phyloP scores from a whole-genome alignment of 805 yeast genomes.

The Saturnispora diversa region DNA sequence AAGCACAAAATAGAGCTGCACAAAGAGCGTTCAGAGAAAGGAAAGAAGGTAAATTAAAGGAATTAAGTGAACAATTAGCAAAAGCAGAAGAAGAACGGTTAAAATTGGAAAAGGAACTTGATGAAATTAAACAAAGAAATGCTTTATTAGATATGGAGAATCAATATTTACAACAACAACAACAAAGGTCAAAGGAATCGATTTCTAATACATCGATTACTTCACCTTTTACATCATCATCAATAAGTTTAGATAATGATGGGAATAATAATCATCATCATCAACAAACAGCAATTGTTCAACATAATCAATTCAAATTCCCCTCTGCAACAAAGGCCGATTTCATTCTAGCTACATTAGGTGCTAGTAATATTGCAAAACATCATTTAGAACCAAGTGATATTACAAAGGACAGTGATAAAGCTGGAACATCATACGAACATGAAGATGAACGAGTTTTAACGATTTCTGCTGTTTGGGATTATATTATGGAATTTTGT shows the following conservation, averaged over 20 bases:
- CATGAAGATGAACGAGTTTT: slow-evolving; percentile 39
- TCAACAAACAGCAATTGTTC: not conserved
- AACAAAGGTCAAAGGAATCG: not conserved
- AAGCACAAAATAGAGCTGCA: slow-evolving; percentile 79
- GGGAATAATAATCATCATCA: too few relatives aligned
- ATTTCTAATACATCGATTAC: not conserved
- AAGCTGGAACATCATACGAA: slow-evolving; percentile 17
- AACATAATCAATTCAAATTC: slow-evolving; percentile 15
- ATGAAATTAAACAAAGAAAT: slow-evolving; percentile 42
- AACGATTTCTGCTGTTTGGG: slow-evolving; percentile 80
- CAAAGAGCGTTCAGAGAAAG: slow-evolving; percentile 83
- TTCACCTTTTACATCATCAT: too few relatives aligned
- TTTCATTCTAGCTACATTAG: slow-evolving; percentile 20
- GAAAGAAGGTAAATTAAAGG: slow-evolving; percentile 63
- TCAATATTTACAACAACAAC: slow-evolving; percentile 35
- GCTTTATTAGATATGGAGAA: slow-evolving; percentile 55
- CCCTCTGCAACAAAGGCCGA: slow-evolving; percentile 21
- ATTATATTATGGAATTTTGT: slow-evolving; percentile 48
- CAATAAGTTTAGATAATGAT: too few relatives aligned
- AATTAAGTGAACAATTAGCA: slow-evolving; percentile 50
- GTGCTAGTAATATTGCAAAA: slow-evolving; percentile 6
- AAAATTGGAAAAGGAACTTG: slow-evolving; percentile 34
- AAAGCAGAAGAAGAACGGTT: slow-evolving; percentile 44
- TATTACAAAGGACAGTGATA: slow-evolving; percentile 15
- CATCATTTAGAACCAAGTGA: slow-evolving; percentile 7